Evolutionary conservation across 1,284 basidiomycete genomes (phyloP), one percentile per base, ranked within the genome.

Genomic region (Tetrapyrgos nigripes): DNA sequence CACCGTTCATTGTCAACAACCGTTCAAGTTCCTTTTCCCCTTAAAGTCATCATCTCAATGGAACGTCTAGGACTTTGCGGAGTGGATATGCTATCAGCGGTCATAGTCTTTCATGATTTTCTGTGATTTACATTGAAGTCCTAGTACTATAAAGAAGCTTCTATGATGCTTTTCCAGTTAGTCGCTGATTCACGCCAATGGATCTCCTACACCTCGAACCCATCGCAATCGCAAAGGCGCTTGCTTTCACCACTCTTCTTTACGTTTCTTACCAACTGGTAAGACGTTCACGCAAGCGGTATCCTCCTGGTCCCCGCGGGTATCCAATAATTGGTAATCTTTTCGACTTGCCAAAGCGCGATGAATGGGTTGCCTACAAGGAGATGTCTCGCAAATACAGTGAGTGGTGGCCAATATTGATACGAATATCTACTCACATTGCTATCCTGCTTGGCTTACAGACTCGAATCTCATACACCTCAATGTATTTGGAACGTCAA

Each of bases 271-370:
- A 48, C 26, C 46, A 27, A 27, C 14, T 48, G 14, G 23, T 8
- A 14, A 27, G 46, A 14, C n/a, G 6, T 24, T 48, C 46, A 13
- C 46, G 46, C n/a, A 48, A 48, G 46, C 46, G 46, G 19, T 13
- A 23, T n/a, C 52, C 50, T 44, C 37, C 52, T 27, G 52, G 52
- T 21, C 52, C 52, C 27, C 31, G 37, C 2, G 52, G 52, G 19
- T 53, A 44, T 21, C 64, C 63, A 3, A 59, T 66, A 35, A 48
- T 66, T 24, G 67, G 66, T 28, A 67, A 68, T 54, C 57, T 66
- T 14, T 40, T 66, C 8, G 66, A 68, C 27, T 47, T 68, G 3
- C 66, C 66, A 6, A 61, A 19, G 1, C 53, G 62, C 17, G 48
- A 60, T 17, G 61, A 65, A 40, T 64, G 59, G 53, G 37, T 61